These are phyloP conservation scores for Thermothelomyces thermophilus DNA, from an alignment of 2,329 filamentous ascomycete genomes.

Conservation along the genomic window DNA sequence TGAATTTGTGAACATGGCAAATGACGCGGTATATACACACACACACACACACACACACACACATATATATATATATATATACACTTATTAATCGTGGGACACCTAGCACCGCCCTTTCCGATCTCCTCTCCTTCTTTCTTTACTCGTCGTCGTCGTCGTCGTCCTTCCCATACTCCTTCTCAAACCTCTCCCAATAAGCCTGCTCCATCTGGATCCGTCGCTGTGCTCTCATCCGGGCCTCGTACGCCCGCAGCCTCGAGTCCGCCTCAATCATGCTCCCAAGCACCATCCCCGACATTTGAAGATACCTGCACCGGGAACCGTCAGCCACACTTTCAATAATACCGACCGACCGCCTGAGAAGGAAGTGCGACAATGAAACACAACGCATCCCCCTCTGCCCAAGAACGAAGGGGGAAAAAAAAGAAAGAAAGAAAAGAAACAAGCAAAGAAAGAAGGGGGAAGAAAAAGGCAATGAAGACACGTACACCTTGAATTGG, in stretches of 20 bases:
- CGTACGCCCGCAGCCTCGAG: conserved; percentile 58
- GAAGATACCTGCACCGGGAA: conserved; percentile 57
- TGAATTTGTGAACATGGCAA: not conserved
- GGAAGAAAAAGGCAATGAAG: conserved; percentile 14
- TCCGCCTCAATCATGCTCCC: conserved; percentile 74
- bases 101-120: not conserved
- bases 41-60: not conserved
- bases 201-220: conserved; percentile 57
- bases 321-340: not conserved
- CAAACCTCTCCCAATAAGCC: conserved; percentile 62
- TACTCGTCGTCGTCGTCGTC: conserved; percentile 29
- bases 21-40: not conserved
- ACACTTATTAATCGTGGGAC: not conserved
- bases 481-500: conserved; percentile 73
- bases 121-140: not conserved
- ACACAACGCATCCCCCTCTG: too few relatives aligned
- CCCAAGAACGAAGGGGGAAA: not conserved
- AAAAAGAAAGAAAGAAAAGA: not conserved
- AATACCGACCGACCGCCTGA: not conserved
- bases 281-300: conserved; percentile 81
- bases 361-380: not conserved
- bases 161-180: conserved; percentile 50
- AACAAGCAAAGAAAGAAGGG: not conserved
- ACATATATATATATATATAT: not conserved
- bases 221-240: conserved; percentile 57